Evolutionary conservation across 495 filamentous ascomycete species (phyloP).

Genomic region (Aspergillus heteromorphus): DNA sequence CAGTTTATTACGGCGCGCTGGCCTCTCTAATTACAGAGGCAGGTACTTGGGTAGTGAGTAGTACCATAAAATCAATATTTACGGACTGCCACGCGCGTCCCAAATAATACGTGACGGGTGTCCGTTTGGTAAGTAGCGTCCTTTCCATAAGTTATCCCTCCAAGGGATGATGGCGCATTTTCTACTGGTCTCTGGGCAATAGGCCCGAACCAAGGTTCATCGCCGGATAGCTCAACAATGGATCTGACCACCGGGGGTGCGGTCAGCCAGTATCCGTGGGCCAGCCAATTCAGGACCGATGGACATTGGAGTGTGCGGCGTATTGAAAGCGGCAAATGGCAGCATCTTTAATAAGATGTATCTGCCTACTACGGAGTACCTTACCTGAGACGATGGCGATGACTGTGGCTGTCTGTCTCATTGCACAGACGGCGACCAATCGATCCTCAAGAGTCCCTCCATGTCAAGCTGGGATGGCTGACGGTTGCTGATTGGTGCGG

Average conservation of each 20-base stretch:
- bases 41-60: not conserved
- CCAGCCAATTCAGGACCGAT: conserved; percentile 1
- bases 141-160: not conserved
- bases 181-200: not conserved
- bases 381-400: not conserved
- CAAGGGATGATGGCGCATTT: not conserved
- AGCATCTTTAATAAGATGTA: not conserved
- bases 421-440: conserved; percentile 13
- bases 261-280: conserved; percentile 4
- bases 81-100: conserved; percentile 14
- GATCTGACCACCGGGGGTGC: not conserved
- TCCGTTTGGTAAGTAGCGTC: not conserved
- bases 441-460: conserved; percentile 7
- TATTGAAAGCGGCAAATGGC: conserved; percentile 5
- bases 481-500: conserved; percentile 11
- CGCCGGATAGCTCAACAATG: not conserved
- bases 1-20: not conserved
- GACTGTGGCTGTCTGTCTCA: conserved; percentile 13
- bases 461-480: conserved; percentile 3
- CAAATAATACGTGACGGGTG: conserved; percentile 9
- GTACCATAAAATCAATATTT: conserved; percentile 9
- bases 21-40: not conserved
- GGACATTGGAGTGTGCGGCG: conserved; percentile 3
- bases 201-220: not conserved
- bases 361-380: no score